These are phyloP conservation scores for Leishmania amazonensis DNA, from an alignment of 208 protist genomes.

Conservation along the genomic window DNA sequence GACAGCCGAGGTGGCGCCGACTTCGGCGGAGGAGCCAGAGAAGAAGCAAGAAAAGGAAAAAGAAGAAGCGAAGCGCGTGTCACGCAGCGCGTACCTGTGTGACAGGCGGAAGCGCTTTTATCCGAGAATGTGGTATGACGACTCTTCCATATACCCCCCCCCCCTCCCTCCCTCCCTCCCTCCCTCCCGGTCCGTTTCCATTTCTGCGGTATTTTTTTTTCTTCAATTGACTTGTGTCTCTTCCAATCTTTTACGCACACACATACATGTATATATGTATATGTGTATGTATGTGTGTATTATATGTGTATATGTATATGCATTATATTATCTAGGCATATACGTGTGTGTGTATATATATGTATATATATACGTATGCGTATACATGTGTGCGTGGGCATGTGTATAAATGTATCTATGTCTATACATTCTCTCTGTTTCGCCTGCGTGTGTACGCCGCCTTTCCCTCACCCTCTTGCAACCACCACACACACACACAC, in stretches of 20 bases:
- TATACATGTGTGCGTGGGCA: background rate
- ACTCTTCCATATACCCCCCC: background rate
- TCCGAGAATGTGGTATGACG: background rate
- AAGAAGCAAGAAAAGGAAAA: conserved; percentile 10
- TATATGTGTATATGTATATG: background rate
- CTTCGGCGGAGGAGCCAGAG: background rate
- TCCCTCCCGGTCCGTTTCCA: background rate
- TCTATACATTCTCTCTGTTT: background rate
- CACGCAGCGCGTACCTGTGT: too few relatives aligned
- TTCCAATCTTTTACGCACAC: background rate
- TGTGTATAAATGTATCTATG: background rate
- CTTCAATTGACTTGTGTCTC: background rate
- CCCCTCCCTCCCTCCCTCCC: background rate
- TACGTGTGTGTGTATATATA: background rate
- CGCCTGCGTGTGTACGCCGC: background rate
- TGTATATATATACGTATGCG: background rate
- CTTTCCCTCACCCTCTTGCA: background rate
- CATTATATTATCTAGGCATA: background rate
- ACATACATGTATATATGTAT: background rate
- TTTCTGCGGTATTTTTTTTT: background rate
- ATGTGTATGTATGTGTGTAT: background rate
- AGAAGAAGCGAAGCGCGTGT: background rate
- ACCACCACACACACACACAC: background rate
- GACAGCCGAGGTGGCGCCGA: background rate
- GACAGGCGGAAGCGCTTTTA: background rate